These are phyloP conservation scores for Parietichytrium sp. DNA, from an alignment of 108 stramenopile genomes.

Conservation along the genomic window DNA sequence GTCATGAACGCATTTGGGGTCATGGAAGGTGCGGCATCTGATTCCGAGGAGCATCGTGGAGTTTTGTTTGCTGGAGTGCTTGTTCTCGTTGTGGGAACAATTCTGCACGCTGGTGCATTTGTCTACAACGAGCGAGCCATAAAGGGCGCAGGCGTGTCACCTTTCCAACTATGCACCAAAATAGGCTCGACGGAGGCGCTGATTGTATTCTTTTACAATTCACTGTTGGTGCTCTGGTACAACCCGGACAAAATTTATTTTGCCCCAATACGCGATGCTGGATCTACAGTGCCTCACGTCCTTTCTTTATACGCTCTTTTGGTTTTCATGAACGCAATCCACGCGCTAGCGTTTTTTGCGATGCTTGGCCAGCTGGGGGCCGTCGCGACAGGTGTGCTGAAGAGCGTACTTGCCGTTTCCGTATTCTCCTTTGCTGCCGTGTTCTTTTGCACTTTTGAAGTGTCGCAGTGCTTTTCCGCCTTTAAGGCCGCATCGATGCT, in stretches of 20 bases:
- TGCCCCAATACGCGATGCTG: not conserved
- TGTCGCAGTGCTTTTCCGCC: conserved; percentile 5
- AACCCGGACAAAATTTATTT: not conserved
- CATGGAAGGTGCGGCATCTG: not conserved
- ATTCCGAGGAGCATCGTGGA: not conserved
- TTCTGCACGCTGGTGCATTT: not conserved
- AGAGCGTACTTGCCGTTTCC: not conserved
- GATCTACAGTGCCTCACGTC: not conserved
- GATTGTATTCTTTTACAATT: not conserved
- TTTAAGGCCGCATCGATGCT: conserved; percentile 3
- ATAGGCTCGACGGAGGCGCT: not conserved
- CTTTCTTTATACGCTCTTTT: not conserved
- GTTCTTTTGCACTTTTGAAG: not conserved
- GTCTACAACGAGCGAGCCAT: conserved; percentile 29
- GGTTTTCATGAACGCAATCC: not conserved
- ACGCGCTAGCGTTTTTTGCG: conserved; percentile 23
- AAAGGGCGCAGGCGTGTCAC: not conserved
- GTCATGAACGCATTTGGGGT: conserved; percentile 1
- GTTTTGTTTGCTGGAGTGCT: not conserved
- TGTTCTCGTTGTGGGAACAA: not conserved
- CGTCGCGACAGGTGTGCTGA: conserved; percentile 11
- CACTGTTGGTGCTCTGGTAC: not conserved
- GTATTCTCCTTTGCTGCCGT: conserved; percentile 4
- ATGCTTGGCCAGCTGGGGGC: conserved; percentile 38
- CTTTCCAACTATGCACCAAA: not conserved